These are phyloP conservation scores for Penicillium chermesinum DNA, from an alignment of 495 filamentous ascomycete species.

Conservation along the genomic window DNA sequence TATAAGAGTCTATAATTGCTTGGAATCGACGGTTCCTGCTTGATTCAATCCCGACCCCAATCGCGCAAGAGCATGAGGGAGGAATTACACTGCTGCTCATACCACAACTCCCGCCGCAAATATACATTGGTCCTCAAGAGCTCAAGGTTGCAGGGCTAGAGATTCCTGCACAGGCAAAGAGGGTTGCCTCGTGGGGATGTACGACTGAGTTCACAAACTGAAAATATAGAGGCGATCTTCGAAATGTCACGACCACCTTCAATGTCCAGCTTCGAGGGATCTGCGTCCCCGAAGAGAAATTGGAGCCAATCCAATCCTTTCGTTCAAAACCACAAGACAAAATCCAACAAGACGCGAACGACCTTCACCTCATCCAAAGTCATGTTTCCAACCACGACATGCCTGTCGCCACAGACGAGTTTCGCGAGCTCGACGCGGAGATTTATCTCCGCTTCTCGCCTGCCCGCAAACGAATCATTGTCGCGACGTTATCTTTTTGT, in stretches of 20 bases:
- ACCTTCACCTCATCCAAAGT: slow-evolving; percentile 19
- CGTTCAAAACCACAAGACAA: slow-evolving; percentile 9
- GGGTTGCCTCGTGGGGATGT: not conserved
- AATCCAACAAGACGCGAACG: slow-evolving; percentile 7
- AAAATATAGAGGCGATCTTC: not conserved
- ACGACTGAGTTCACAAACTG: not conserved
- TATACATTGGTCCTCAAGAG: too few relatives aligned
- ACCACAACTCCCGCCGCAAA: too few relatives aligned
- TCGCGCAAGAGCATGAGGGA: too few relatives aligned
- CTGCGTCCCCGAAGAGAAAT: slow-evolving; percentile 3
- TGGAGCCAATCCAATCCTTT: slow-evolving; percentile 2
- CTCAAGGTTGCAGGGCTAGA: too few relatives aligned
- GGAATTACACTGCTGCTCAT: too few relatives aligned
- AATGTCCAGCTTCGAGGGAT: slow-evolving; percentile 16
- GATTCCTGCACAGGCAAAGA: not conserved
- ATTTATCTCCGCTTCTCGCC: slow-evolving; percentile 50
- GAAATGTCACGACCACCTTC: slow-evolving; percentile 16
- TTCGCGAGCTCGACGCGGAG: slow-evolving; percentile 36
- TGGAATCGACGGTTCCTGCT: too few relatives aligned
- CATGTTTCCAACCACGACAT: slow-evolving; percentile 35
- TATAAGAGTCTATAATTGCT: too few relatives aligned
- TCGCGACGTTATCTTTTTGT: slow-evolving; percentile 59
- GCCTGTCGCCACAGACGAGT: slow-evolving; percentile 20
- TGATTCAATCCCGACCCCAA: too few relatives aligned
- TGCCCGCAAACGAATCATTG: slow-evolving; percentile 54